phyloP scores from a whole-genome alignment of 768 basidiomycete species.

The Kwoniella botswanensis region DNA sequence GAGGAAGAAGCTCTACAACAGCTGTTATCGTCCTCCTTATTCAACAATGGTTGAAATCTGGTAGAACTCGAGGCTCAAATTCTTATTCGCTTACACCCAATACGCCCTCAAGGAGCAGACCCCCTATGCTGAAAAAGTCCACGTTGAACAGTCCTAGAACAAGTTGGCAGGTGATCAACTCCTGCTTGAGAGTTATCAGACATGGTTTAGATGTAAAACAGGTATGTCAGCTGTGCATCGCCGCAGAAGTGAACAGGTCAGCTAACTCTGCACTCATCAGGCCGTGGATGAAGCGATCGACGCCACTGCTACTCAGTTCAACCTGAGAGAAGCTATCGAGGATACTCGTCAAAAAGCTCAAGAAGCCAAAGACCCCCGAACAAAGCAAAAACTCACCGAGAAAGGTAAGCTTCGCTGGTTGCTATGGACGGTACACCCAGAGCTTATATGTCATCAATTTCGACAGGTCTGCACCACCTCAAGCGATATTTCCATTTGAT shows the following conservation, averaged over 20 bases:
- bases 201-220: slow-evolving; percentile 85
- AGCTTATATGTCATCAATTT: slow-evolving; percentile 16
- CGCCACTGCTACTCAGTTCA: slow-evolving; percentile 78
- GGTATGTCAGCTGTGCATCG: slow-evolving; percentile 39
- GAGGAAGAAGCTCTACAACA: slow-evolving; percentile 88
- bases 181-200: slow-evolving; percentile 77
- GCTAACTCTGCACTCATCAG: slow-evolving; percentile 15
- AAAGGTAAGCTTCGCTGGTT: slow-evolving; percentile 64
- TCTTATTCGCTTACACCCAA: slow-evolving; percentile 18
- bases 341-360: slow-evolving; percentile 77
- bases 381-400: slow-evolving; percentile 70
- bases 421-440: neutral
- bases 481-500: slow-evolving; percentile 83
- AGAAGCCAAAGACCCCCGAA: slow-evolving; percentile 72
- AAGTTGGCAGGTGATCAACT: slow-evolving; percentile 72
- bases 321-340: slow-evolving; percentile 88
- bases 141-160: slow-evolving; percentile 14
- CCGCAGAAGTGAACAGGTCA: no score
- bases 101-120: slow-evolving; percentile 21
- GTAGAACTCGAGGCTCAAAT: slow-evolving; percentile 14
- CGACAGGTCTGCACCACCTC: slow-evolving; percentile 74
- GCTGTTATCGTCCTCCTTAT: slow-evolving; percentile 85
- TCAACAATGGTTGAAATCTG: slow-evolving; percentile 71
- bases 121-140: slow-evolving; percentile 17
- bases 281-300: slow-evolving; percentile 68